Base-by-base conservation (phyloP, 2,329 filamentous ascomycete genomes). In the Berkeleyomyces rouxiae region DNA sequence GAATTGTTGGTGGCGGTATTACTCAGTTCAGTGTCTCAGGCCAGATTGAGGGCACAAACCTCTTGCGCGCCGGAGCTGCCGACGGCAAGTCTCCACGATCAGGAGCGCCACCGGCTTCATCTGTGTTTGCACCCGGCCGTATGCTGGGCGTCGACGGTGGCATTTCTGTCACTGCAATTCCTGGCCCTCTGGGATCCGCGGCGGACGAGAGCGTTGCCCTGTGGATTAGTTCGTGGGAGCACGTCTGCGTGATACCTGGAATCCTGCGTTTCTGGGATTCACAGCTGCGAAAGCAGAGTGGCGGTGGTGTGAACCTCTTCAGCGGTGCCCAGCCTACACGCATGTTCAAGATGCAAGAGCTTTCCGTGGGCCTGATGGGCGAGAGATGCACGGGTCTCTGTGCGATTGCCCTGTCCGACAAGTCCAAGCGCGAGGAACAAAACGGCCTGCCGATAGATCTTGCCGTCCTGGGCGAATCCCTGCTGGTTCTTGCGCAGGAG, bases 261-360 rank as follows among this genome's bases (percentile, higher is more conserved):
- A 72, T 84, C 5, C 72, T 77, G 4, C 76, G 77, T 11, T 84
- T 83, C 70, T 83, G 81, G 81, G 81, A 83, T 43, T 77, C 80
- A 0, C 80, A 83, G 66, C 73, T 81, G 9, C 78, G 79, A 10
- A 78, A 76, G 65, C 74, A 76, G 11, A 72, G 72, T 6, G 76
- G 77, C n/a, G 76, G 76, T 10, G 77, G 78, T 1, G 77, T 78
- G 5, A 81, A 81, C 62, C 71, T 82, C 2, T 83, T 83, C 67
- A 79, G 77, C 64, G 79, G 79, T 57, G 73, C 78, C 0, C 79
- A 80, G 62, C 78, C 79, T 0, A 77, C 77, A 1, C 75, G 78
- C 58, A 83, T 83, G 79, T 69, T 81, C 10, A 81, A 79, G 58
- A 70, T 84, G 3, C 73, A 74, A 13, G 79, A 83, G 57, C 70